Conservation (phyloP, 768 basidiomycete genomes). For the Gloeostereum incarnatum region DNA sequence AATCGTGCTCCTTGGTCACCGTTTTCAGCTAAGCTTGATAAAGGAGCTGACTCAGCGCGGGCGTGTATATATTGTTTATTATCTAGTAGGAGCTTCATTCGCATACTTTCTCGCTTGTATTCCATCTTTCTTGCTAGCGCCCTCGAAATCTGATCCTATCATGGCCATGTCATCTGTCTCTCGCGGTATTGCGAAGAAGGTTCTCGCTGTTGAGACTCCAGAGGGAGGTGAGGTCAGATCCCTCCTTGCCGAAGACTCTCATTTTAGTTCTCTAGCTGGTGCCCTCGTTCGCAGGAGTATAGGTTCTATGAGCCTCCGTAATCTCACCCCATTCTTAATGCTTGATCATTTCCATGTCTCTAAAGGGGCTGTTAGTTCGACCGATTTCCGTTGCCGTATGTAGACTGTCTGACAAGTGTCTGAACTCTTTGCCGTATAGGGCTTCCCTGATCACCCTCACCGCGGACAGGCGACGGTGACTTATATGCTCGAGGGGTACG, state of each 20-base stretch:
- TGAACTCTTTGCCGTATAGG: conserved; percentile 26
- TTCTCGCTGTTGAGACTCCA: conserved; percentile 65
- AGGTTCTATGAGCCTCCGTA: conserved; percentile 63
- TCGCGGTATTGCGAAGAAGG: conserved; percentile 66
- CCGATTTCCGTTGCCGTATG: neutral
- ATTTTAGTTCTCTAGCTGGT: conserved; percentile 35
- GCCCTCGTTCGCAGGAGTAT: conserved; percentile 83
- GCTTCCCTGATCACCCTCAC: conserved; percentile 92
- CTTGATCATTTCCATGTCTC: conserved; percentile 72
- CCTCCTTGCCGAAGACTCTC: conserved; percentile 1
- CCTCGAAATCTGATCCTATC: conserved; percentile 6
- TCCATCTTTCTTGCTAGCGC: too few relatives aligned
- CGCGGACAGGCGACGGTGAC: conserved; percentile 85
- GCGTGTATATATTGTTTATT: too few relatives aligned
- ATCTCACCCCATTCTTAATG: conserved; percentile 89
- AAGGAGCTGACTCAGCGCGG: too few relatives aligned
- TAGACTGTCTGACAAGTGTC: neutral
- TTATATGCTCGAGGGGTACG: conserved; percentile 79
- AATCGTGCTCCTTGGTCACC: too few relatives aligned
- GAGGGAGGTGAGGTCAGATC: conserved; percentile 36
- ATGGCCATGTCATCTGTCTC: conserved; percentile 34
- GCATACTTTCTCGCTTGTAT: too few relatives aligned
- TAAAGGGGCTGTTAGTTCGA: conserved; percentile 51
- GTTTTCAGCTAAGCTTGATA: too few relatives aligned
- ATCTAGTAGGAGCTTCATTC: too few relatives aligned